These are phyloP conservation scores for Friedmanniomyces simplex DNA, from an alignment of 495 filamentous ascomycete genomes.

Conservation along the genomic window DNA sequence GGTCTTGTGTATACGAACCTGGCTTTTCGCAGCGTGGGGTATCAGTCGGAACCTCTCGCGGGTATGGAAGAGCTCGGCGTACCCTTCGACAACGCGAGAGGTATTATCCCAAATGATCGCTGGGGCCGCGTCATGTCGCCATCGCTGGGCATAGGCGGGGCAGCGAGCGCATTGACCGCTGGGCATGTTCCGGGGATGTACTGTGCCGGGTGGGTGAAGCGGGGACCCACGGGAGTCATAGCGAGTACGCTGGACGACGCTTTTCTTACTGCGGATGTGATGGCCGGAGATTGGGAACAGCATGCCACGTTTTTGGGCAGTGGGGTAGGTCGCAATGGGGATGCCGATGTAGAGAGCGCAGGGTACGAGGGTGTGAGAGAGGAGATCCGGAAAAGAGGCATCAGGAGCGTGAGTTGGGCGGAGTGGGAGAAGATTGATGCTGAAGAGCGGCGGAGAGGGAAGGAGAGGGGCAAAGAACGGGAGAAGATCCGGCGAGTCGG, in stretches of 20 bases:
- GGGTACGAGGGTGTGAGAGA: conserved; percentile 69
- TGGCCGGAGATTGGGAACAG: conserved; percentile 57
- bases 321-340: conserved; percentile 1
- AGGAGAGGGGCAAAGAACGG: conserved; percentile 59
- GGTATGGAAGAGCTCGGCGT: conserved; percentile 70
- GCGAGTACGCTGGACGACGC: conserved; percentile 94
- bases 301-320: conserved; percentile 21
- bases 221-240: conserved; percentile 90
- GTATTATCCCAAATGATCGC: conserved; percentile 78
- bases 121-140: conserved; percentile 57
- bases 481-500: conserved; percentile 69
- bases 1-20: conserved; percentile 44
- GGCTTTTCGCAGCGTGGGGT: conserved; percentile 87
- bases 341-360: conserved; percentile 33
- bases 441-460: conserved; percentile 59
- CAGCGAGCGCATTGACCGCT: conserved; percentile 21
- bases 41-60: conserved; percentile 65
- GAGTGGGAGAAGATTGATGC: conserved; percentile 82
- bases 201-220: conserved; percentile 93
- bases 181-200: conserved; percentile 68
- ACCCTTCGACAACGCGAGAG: conserved; percentile 59
- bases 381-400: conserved; percentile 41
- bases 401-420: conserved; percentile 60
- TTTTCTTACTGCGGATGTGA: conserved; percentile 74
- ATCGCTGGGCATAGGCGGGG: conserved; percentile 7